Percentiles rank a stretch among this genome's conserved stretches.
phyloP scores from a whole-genome alignment of 1,284 basidiomycete genomes.

The Ceratobasidium sp. region DNA sequence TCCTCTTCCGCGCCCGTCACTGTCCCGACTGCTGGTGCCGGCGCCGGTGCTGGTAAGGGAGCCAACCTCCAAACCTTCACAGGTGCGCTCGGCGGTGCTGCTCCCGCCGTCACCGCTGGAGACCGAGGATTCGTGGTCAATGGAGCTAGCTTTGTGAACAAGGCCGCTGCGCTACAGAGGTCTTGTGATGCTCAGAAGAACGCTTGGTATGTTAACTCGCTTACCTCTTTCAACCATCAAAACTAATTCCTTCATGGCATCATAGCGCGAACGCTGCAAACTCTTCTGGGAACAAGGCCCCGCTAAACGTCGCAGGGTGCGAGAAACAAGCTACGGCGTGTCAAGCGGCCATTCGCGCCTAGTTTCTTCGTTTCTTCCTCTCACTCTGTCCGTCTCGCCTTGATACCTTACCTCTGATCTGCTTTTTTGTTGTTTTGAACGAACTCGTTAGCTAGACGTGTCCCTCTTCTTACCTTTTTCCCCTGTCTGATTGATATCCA shows the following conservation, averaged over 20 bases:
- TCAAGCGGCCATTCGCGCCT: background rate
- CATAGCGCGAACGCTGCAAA: constrained; percentile 16
- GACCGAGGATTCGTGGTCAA: constrained; percentile 14
- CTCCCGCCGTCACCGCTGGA: constrained; percentile 1
- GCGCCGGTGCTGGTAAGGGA: background rate
- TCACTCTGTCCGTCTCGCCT: background rate
- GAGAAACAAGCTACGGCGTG: constrained; percentile 8
- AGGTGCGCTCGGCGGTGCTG: constrained; percentile 16
- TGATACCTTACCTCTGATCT: constrained; percentile 2
- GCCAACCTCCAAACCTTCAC: constrained; percentile 24
- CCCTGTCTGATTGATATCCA: constrained; percentile 11
- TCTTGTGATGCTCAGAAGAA: constrained; percentile 31
- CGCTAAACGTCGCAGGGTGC: constrained; percentile 5
- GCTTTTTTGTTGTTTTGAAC: background rate
- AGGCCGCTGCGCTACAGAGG: constrained; percentile 19
- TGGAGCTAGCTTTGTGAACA: constrained; percentile 18
- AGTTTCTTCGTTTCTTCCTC: background rate
- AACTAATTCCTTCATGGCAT: too few species aligned
- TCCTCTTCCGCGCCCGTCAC: background rate
- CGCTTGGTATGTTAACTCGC: constrained; percentile 26
- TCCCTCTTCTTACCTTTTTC: background rate
- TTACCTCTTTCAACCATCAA: too few species aligned
- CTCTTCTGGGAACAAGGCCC: constrained; percentile 20
- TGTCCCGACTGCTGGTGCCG: background rate
- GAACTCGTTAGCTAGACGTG: constrained; percentile 3